A percentile compares a stretch with the other conserved stretches of the same genome.
Conservation (phyloP, 2,329 filamentous ascomycete species). For the Talaromyces islandicus region DNA sequence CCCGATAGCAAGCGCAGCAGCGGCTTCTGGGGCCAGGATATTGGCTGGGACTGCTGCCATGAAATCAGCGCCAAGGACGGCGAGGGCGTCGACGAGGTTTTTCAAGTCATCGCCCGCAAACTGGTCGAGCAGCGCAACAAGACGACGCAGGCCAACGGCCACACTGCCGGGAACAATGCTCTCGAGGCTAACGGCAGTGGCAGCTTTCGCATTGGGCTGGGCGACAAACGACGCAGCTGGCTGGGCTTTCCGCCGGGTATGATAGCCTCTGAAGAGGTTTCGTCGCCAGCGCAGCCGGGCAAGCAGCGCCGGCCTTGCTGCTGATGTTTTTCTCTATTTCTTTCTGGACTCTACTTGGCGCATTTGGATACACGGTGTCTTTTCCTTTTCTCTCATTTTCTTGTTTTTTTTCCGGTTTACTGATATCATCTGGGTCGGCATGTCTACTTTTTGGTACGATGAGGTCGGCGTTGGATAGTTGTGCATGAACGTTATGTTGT, state of each 20-base stretch:
- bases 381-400: too few species aligned
- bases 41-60: conserved; percentile 95
- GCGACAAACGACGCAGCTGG: conserved; percentile 63
- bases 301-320: conserved; percentile 36
- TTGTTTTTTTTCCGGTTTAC: too few species aligned
- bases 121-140: conserved; percentile 64
- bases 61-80: conserved; percentile 92
- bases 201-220: conserved; percentile 54
- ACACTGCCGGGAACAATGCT: conserved; percentile 28
- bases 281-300: conserved; percentile 23
- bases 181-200: conserved; percentile 46
- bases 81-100: conserved; percentile 95
- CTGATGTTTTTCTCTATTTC: conserved; percentile 17
- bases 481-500: neutral
- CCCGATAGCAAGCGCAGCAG: conserved; percentile 42
- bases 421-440: neutral
- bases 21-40: conserved; percentile 74
- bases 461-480: neutral
- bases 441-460: neutral
- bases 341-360: neutral
- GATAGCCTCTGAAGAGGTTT: conserved; percentile 29
- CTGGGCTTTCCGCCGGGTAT: conserved; percentile 52
- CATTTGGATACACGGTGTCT: conserved; percentile 2
- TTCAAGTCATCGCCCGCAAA: conserved; percentile 82
- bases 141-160: conserved; percentile 29